Conservation (phyloP, 2,329 filamentous ascomycete genomes). For the Fusarium mangiferae region DNA sequence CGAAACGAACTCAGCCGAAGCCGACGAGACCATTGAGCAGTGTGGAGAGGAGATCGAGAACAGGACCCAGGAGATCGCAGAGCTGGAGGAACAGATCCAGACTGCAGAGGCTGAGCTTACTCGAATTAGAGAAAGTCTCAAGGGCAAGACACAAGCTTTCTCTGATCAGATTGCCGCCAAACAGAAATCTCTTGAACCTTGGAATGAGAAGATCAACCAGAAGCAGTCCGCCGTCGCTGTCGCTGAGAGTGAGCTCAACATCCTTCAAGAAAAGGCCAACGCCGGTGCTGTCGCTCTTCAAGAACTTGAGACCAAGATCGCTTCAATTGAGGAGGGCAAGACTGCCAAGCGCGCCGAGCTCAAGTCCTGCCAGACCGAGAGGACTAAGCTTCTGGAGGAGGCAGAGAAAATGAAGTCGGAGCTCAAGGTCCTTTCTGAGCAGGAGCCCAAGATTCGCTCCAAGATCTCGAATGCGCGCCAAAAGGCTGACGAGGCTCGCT, state of each 20-base stretch:
- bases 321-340: constrained; percentile 76
- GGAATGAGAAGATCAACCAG: constrained; percentile 96
- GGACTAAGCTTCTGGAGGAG: constrained; percentile 78
- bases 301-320: constrained; percentile 84
- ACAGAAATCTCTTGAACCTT: constrained; percentile 94
- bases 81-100: constrained; percentile 80
- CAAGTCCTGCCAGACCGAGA: constrained; percentile 78
- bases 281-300: constrained; percentile 85
- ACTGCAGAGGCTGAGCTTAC: constrained; percentile 84
- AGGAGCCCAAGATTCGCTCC: constrained; percentile 83
- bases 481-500: constrained; percentile 95
- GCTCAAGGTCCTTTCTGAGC: constrained; percentile 74
- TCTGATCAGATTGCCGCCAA: constrained; percentile 92
- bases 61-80: constrained; percentile 76
- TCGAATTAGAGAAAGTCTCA: constrained; percentile 85
- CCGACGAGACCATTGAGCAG: constrained; percentile 80
- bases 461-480: constrained; percentile 91
- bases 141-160: constrained; percentile 94
- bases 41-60: constrained; percentile 82
- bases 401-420: constrained; percentile 76
- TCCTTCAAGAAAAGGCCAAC: constrained; percentile 88
- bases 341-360: constrained; percentile 78
- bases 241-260: constrained; percentile 92
- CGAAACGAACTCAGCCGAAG: constrained; percentile 78
- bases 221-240: constrained; percentile 95